Evolutionary conservation across 352 stramenopile species (phyloP).

Genomic region (Pythium chondricola): DNA sequence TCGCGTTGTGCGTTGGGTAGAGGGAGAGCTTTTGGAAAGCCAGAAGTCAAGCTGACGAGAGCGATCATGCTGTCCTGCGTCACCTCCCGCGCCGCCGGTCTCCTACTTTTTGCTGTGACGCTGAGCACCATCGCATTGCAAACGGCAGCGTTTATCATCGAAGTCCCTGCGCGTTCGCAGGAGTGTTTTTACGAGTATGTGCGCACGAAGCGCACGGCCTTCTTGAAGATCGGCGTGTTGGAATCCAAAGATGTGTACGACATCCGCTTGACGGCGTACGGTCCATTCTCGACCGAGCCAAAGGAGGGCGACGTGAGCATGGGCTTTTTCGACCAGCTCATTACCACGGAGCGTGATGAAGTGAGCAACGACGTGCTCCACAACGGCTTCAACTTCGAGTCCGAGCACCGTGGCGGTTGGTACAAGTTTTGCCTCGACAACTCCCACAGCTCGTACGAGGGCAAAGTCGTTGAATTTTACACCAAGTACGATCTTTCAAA

Average conservation of each 20-base stretch:
- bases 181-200: slow-evolving; percentile 86
- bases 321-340: slow-evolving; percentile 75
- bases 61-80: slow-evolving; percentile 7
- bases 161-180: slow-evolving; percentile 39
- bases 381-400: slow-evolving; percentile 85
- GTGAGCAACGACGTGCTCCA: slow-evolving; percentile 77
- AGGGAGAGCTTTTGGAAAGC: no score
- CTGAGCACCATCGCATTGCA: slow-evolving; percentile 22
- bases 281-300: slow-evolving; percentile 49
- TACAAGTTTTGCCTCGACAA: slow-evolving; percentile 86
- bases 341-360: slow-evolving; percentile 50
- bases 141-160: slow-evolving; percentile 43
- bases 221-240: slow-evolving; percentile 72
- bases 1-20: no score
- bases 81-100: slow-evolving; percentile 4
- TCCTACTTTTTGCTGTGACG: slow-evolving; percentile 13
- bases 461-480: slow-evolving; percentile 77
- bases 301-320: slow-evolving; percentile 38
- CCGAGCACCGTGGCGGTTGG: slow-evolving; percentile 75
- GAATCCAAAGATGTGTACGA: slow-evolving; percentile 66
- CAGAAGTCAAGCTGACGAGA: no score
- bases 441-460: slow-evolving; percentile 48
- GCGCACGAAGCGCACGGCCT: slow-evolving; percentile 80
- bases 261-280: slow-evolving; percentile 71
- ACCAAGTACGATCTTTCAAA: slow-evolving; percentile 77